Base-by-base conservation (phyloP, 2,329 filamentous ascomycete genomes). In the Aspergillus ochraceus region DNA sequence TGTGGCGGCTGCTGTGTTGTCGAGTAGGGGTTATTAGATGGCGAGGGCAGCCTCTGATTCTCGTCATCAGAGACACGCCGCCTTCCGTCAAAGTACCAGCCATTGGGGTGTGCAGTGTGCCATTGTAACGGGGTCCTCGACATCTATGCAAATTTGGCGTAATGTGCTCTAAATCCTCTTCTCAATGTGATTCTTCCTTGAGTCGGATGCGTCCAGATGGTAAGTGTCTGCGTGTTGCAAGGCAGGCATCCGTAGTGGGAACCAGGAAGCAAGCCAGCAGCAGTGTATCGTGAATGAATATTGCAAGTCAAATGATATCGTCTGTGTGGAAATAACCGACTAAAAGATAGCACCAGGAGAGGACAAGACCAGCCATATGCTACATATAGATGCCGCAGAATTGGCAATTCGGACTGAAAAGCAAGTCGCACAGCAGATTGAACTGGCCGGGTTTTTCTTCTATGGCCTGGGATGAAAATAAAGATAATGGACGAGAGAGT, bases 61-160 rank as follows among this genome's bases (percentile, higher is more conserved):
- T 65, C 50, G n/a, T 60, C 63, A 49, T 62, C 59, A 50, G 56
- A 62, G 45, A 55, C 51, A 52, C 63, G 62, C 51, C 62, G 52
- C 39, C 56, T 57, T 26, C 58, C 57, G 50, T 71, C 65, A 54
- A 64, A 49, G 54, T 67, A 64, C 36, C 61, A 63, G 39, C 60
- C 59, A 49, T 71, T 66, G 53, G 67, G 36, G 17, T 42, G 55
- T 52, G 65, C 60, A 61, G 70, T 51, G 54, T 68, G 63, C 67
- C 68, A 67, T 68, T 69, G 65, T 19, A 68, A 66, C 42, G 71
- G 69, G 52, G 67, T 60, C 63, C 64, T 67, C 63, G 73, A 74
- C 71, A 74, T 75, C 67, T 71, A 69, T 67, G 57, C 52, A 39
- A 54, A 54, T 53, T 8, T 60, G 51, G 59, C 54, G 54, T 52